Evolutionary conservation across 2,329 filamentous ascomycete genomes (phyloP).

Genomic region (Rhynchosporium agropyri): DNA sequence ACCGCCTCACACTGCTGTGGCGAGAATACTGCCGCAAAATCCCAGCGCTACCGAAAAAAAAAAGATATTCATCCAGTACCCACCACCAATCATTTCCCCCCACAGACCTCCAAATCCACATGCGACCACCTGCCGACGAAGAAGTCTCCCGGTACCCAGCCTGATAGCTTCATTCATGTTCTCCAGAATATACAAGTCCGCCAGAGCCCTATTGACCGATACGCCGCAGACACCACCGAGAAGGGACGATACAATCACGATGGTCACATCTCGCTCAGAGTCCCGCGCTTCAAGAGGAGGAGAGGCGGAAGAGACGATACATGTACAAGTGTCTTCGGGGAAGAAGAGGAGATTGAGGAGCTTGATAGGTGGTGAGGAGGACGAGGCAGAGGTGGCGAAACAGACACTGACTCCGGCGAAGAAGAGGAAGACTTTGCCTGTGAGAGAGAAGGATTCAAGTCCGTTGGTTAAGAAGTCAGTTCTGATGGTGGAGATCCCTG

Average conservation of each 20-base stretch:
- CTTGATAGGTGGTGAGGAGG: slow-evolving; percentile 7
- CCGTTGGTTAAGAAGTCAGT: slow-evolving; percentile 18
- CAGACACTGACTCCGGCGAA: slow-evolving; percentile 28
- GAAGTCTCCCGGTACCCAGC: slow-evolving; percentile 4
- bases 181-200: slow-evolving; percentile 35
- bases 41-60: neutral
- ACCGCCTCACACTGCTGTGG: neutral
- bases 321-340: slow-evolving; percentile 21
- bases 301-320: slow-evolving; percentile 24
- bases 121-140: neutral
- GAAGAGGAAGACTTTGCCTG: slow-evolving; percentile 35
- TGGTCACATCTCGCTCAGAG: slow-evolving; percentile 34
- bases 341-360: slow-evolving; percentile 23
- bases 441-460: slow-evolving; percentile 28
- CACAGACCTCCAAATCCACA: neutral
- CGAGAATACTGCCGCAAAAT: slow-evolving; percentile 3
- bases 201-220: slow-evolving; percentile 31
- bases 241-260: slow-evolving; percentile 11
- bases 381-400: slow-evolving; percentile 13
- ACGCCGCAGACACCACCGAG: slow-evolving; percentile 4
- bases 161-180: slow-evolving; percentile 33
- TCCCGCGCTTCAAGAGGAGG: slow-evolving; percentile 14
- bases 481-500: slow-evolving; percentile 36
- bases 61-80: neutral
- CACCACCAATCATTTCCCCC: neutral